Evolutionary conservation across 306 rosid species (phyloP), one percentile per base, ranked within the genome.

Genomic region (Inga laurina): DNA sequence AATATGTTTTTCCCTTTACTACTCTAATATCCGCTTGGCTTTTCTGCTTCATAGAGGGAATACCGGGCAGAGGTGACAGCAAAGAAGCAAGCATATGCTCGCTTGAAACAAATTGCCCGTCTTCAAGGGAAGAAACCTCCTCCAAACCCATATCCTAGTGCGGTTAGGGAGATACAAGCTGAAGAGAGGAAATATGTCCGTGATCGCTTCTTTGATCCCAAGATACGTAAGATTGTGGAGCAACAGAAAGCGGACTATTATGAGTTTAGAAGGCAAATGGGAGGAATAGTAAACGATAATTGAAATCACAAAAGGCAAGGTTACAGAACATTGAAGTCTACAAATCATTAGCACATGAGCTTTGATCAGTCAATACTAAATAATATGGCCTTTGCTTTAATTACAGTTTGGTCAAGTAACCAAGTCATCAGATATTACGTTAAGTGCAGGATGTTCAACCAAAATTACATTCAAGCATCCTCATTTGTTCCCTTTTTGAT

Each of bases 121-220:
- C 88, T 85, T 86, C 93, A 88, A 86, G 97, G 97, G 84, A 96
- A 89, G 87, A 90, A 57, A 78, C 94, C 85, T 74, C 99, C 97
- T 85, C 93, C 93, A 37, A 93, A 92, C 86, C 99, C 98, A 21
- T 96, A 85, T 84, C 97, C 98, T 19, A 91, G 93, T 70, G 88
- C 89, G 45, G 30, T 92, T 82, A 88, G 84, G 87, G 91, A 90
- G 87, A 94, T 94, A 79, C 94, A 92, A 87, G 95, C 94, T 22
- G 88, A 84, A 87, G 98, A 94, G 92, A 89, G 82, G 88, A 91
- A 91, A 79, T 90, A 79, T 24, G 97, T 94, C 61, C 91, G 79
- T 0, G 95, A 88, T 62, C 97, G 97, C 72, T 96, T 92, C 90
- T 71, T 59, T 86, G 81, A 96, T 80, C 97, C 97, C 65, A 80